Conservation (phyloP, 1,284 basidiomycete genomes). For the Leccinum subrobustum region DNA sequence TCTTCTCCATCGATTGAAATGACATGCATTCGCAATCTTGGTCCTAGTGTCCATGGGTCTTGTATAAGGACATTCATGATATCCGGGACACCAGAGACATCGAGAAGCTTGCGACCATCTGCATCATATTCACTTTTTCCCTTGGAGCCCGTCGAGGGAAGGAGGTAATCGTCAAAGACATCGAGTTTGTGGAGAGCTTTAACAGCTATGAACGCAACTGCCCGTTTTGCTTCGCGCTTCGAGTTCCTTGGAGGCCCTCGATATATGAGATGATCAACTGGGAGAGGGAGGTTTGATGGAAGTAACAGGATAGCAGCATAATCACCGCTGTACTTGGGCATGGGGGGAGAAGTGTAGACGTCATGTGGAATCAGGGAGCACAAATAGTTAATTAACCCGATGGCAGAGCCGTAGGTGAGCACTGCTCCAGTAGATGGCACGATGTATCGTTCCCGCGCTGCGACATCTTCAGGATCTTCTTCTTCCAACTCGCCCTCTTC, state of each 20-base stretch:
- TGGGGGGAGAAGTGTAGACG: slow-evolving; percentile 55
- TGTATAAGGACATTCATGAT: slow-evolving; percentile 55
- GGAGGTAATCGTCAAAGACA: slow-evolving; percentile 76
- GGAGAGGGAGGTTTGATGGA: slow-evolving; percentile 67
- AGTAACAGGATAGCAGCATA: slow-evolving; percentile 58
- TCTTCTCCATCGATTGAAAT: slow-evolving; percentile 49
- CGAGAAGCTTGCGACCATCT: slow-evolving; percentile 44
- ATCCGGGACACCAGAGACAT: slow-evolving; percentile 46
- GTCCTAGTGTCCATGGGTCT: slow-evolving; percentile 63
- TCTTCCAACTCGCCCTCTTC: slow-evolving; percentile 38
- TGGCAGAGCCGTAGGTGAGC: slow-evolving; percentile 72
- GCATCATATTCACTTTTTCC: slow-evolving; percentile 50
- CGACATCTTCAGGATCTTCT: slow-evolving; percentile 54
- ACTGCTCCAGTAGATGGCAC: slow-evolving; percentile 71
- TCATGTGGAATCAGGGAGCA: slow-evolving; percentile 77
- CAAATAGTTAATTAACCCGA: slow-evolving; percentile 66
- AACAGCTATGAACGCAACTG: slow-evolving; percentile 75
- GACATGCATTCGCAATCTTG: slow-evolving; percentile 59
- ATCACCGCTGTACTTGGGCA: slow-evolving; percentile 61
- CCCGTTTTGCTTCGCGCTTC: slow-evolving; percentile 78
- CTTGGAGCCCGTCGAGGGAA: slow-evolving; percentile 52
- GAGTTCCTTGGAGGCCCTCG: slow-evolving; percentile 56
- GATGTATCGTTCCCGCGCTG: slow-evolving; percentile 67
- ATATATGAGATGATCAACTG: slow-evolving; percentile 50
- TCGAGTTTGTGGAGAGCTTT: slow-evolving; percentile 63